A percentile compares a stretch with the other conserved stretches of the same genome.
phyloP scores from a whole-genome alignment of 345 rosid species.

The Aquilaria yunnanensis region DNA sequence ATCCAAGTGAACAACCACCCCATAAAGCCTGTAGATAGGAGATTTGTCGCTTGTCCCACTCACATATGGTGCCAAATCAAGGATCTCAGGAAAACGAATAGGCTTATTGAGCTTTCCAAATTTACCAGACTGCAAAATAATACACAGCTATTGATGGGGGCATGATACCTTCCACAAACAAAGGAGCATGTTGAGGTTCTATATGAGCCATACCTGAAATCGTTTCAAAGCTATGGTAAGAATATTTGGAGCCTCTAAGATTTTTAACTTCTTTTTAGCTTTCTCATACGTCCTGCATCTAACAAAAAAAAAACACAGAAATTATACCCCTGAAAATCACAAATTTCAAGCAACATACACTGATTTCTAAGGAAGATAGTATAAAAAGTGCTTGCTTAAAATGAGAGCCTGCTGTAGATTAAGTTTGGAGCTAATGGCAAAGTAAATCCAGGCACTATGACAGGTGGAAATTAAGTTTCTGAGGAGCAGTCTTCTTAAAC shows the following conservation, averaged over 20 bases:
- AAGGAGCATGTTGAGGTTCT: neutral
- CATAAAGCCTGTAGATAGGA: constrained; percentile 84
- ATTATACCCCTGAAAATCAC: constrained; percentile 1
- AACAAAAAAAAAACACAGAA: constrained; percentile 12
- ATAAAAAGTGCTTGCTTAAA: too few relatives aligned
- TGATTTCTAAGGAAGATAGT: too few relatives aligned
- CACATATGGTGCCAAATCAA: constrained; percentile 89
- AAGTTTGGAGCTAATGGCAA: too few relatives aligned
- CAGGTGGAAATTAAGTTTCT: too few relatives aligned
- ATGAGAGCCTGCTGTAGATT: too few relatives aligned
- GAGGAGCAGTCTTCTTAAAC: too few relatives aligned
- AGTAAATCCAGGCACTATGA: too few relatives aligned
- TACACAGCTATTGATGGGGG: constrained; percentile 9
- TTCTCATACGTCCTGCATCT: constrained; percentile 87
- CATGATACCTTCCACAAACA: constrained; percentile 1
- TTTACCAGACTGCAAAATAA: constrained; percentile 72
- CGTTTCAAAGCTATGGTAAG: constrained; percentile 96
- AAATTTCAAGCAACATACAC: too few relatives aligned
- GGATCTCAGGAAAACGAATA: constrained; percentile 73
- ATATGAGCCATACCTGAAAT: constrained; percentile 57
- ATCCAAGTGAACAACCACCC: constrained; percentile 95
- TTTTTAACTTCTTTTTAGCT: constrained; percentile 84
- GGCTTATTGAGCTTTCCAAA: constrained; percentile 92
- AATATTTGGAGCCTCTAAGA: constrained; percentile 86
- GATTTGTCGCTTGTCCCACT: constrained; percentile 76